Base-by-base conservation (phyloP, 768 basidiomycete genomes). In the Gymnopilus dilepis region DNA sequence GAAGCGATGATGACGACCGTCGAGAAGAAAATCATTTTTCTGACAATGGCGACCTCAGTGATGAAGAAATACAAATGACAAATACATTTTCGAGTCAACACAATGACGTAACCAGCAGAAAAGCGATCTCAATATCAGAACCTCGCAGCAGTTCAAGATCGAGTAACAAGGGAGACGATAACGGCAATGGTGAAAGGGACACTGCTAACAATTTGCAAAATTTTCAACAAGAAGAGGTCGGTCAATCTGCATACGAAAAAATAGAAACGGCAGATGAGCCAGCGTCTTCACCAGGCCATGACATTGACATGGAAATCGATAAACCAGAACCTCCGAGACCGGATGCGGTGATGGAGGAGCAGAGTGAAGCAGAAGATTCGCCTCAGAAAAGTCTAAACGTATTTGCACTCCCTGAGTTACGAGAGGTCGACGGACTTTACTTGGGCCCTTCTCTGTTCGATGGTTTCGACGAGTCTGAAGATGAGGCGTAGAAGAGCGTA, bases 361-460 rank as follows among this genome's bases (percentile, higher is more conserved):
- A 37, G 51, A 19, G 21, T 12, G 21, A 30, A 15, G 21, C 19
- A 22, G 50, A 38, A 40, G 24, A 54, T 21, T 17, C 28, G 19
- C 21, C n/a, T 5, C 34, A 24, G n/a, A 34, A 45, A 11, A 33
- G 34, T 9, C 28, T 4, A 37, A 58, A 64, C 24, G 51, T 64
- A 21, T 42, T 69, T 37, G 54, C 50, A 41, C 48, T 65, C 21
- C 68, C 69, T 1, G 65, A 69, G 33, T 52, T 77, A 61, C 43
- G 67, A 45, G 74, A 73, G 56, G 67, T 72, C 1, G 62, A 75
- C 45, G 76, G 76, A 7, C 62, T 68, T 7, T 76, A 70, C 60
- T 51, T 73, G 26, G 79, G 78, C 3, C 78, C 77, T 3, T 75
- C 67, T 3, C 45, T 72, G 40, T 72, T 69, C 28, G 56, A 63